Evolutionary conservation across 805 yeast species (phyloP).

Genomic region (Yamadazyma ubonensis): DNA sequence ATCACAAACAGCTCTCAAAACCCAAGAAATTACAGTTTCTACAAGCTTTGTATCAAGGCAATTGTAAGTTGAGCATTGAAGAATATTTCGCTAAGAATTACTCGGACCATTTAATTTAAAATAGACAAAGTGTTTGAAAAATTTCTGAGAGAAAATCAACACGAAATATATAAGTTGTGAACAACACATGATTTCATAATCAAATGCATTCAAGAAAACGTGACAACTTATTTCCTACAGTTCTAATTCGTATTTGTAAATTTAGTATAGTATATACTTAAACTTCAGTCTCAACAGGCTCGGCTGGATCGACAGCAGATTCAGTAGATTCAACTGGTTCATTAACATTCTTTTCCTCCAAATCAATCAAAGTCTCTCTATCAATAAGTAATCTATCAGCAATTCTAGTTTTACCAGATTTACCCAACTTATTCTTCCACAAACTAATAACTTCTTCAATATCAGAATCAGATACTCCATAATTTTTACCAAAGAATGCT

Average conservation of each 20-base stretch:
- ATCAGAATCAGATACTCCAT: constrained; percentile 45
- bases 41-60: too few species aligned
- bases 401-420: constrained; percentile 52
- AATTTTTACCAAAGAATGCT: constrained; percentile 72
- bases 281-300: constrained; percentile 6
- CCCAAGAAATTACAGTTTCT: too few species aligned
- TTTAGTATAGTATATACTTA: not conserved
- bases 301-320: constrained; percentile 4
- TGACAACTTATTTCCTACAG: too few species aligned
- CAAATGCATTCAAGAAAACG: too few species aligned
- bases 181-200: too few species aligned
- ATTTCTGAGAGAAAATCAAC: too few species aligned
- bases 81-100: too few species aligned
- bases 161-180: too few species aligned
- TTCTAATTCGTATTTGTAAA: not conserved
- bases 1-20: too few species aligned
- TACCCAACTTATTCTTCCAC: constrained; percentile 66
- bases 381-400: constrained; percentile 59
- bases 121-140: too few species aligned
- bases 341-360: constrained; percentile 1
- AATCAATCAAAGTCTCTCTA: constrained; percentile 11
- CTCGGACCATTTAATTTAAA: too few species aligned
- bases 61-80: too few species aligned
- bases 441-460: constrained; percentile 47
- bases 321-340: constrained; percentile 2